Evolutionary conservation across 345 rosid species (phyloP).

Genomic region (Psidium guajava): DNA sequence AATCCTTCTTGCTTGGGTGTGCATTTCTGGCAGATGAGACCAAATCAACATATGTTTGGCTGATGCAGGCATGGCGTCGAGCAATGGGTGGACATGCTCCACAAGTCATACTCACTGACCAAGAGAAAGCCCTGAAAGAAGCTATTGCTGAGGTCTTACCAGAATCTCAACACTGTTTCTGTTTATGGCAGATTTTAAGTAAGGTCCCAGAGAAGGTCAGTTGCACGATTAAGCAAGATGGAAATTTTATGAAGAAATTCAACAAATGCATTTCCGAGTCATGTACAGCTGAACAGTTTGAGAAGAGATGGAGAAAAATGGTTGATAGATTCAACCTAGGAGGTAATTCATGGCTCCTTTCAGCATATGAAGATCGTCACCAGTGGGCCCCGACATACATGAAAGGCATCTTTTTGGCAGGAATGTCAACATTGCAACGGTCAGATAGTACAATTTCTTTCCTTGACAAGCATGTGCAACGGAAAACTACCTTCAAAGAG

Average conservation of each 20-base stretch:
- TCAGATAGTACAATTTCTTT: conserved; percentile 17
- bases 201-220: conserved; percentile 14
- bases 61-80: conserved; percentile 27
- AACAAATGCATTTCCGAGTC: conserved; percentile 22
- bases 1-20: conserved; percentile 29
- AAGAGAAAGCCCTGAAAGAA: conserved; percentile 16
- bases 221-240: conserved; percentile 2
- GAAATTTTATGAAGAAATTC: conserved; percentile 11
- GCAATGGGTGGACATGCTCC: conserved; percentile 27
- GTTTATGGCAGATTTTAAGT: conserved; percentile 30
- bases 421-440: conserved; percentile 24
- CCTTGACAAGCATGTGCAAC: conserved; percentile 21
- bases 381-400: conserved; percentile 30
- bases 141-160: conserved; percentile 25
- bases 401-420: conserved; percentile 19
- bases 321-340: conserved; percentile 18
- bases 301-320: conserved; percentile 31
- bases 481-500: conserved; percentile 23
- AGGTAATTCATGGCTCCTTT: conserved; percentile 21
- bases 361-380: conserved; percentile 20
- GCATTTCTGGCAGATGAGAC: conserved; percentile 24
- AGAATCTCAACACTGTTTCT: conserved; percentile 19
- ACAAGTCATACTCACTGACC: conserved; percentile 24
- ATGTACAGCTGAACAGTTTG: conserved; percentile 24
- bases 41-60: conserved; percentile 19